Conservation (phyloP, 805 yeast genomes). For the Yarrowia osloensis region DNA sequence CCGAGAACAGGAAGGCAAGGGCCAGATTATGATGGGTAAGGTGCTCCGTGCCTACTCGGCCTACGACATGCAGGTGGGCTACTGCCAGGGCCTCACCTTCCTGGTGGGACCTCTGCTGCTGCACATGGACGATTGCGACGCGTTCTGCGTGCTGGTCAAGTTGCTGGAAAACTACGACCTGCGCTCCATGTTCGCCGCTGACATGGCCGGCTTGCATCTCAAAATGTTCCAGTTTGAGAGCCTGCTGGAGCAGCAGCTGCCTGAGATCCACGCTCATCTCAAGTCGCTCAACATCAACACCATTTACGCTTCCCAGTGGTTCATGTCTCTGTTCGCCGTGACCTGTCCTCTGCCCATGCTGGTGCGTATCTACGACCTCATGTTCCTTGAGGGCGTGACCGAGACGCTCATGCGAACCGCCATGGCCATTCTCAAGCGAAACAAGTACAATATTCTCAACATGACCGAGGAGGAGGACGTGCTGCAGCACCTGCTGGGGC, state of each 20-base stretch:
- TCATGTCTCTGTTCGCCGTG: slow-evolving; percentile 59
- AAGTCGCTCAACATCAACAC: slow-evolving; percentile 48
- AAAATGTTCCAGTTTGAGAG: slow-evolving; percentile 56
- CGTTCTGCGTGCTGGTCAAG: slow-evolving; percentile 56
- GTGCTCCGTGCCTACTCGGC: slow-evolving; percentile 63
- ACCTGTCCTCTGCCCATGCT: slow-evolving; percentile 59
- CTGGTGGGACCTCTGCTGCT: slow-evolving; percentile 59
- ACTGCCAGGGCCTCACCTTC: slow-evolving; percentile 68
- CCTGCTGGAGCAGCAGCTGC: slow-evolving; percentile 48
- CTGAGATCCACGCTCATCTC: slow-evolving; percentile 50
- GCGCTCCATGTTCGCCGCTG: slow-evolving; percentile 54
- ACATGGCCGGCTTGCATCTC: slow-evolving; percentile 55
- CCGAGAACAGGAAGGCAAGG: slow-evolving; percentile 46
- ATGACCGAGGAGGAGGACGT: slow-evolving; percentile 47
- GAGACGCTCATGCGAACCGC: slow-evolving; percentile 58
- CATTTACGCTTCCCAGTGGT: slow-evolving; percentile 63
- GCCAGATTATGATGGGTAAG: slow-evolving; percentile 52
- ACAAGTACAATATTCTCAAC: slow-evolving; percentile 46
- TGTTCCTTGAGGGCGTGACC: slow-evolving; percentile 56
- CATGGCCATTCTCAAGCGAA: slow-evolving; percentile 53
- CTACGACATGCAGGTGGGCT: slow-evolving; percentile 65
- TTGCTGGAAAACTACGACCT: slow-evolving; percentile 62
- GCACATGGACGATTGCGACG: slow-evolving; percentile 46
- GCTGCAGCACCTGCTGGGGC: slow-evolving; percentile 47
- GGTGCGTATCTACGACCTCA: slow-evolving; percentile 54